Evolutionary conservation across 208 protist genomes (phyloP), one percentile per base, ranked within the genome.

Genomic region (Trypanosoma mega): DNA sequence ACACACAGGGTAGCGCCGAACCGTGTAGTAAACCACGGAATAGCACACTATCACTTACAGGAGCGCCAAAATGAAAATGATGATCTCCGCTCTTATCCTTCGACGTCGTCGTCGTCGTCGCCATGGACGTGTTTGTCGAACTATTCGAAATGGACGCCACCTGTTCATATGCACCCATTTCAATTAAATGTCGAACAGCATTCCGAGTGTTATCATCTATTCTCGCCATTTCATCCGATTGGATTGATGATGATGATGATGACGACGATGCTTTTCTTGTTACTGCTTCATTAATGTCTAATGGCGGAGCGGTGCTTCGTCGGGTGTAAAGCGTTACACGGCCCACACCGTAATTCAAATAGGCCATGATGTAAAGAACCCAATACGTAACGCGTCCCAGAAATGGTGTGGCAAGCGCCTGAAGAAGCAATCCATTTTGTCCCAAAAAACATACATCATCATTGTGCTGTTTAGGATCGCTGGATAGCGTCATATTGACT

Each of bases 311-410:
- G 9, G 67, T 46, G 20, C 63, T 71, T 3, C 50, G 55, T 20
- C 82, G 75, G 5, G 70, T 84, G 63, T 79, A 90, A 50, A 90
- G 48, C 14, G 49, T 60, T 14, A 82, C 68, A 9, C 63, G 70
- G 30, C 74, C 82, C 21, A 69, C 63, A 30, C 76, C 50, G 43
- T 90, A 90, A 11, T 73, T 59, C 0, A 73, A 34, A 58, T 90
- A 90, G 12, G 82, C 76, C 55, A 63, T 59, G 6, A 39, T 39
- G 2, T 24, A 16, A 27, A 70, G 55, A 30, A 27, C 20, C n/a
- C 49, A 36, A 29, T 70, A 63, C 16, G 55, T 33, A 0, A 70
- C 16, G 3, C 29, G 45, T n/a, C 64, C 64, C 18, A 70, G 2
- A 55, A 70, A 2, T 16, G 64, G 64, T 9, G 55, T 70, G 14